Conservation (phyloP, 306 rosid species). For the Rosa rugosa region DNA sequence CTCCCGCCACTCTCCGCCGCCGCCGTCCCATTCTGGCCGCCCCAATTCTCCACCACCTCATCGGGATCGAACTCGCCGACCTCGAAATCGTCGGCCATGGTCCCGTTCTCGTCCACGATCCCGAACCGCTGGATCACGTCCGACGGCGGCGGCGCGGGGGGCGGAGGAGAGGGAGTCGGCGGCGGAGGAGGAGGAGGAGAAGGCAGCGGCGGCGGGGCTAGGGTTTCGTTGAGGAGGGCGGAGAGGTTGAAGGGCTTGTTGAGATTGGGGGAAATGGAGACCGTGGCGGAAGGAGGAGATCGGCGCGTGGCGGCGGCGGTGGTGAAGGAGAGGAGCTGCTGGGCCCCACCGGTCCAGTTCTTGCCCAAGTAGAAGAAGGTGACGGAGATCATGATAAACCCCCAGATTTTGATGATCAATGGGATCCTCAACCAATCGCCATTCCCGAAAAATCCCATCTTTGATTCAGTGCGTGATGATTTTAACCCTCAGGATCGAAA, state of each 20-base stretch:
- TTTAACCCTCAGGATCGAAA: neutral
- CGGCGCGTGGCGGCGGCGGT: conserved; percentile 12
- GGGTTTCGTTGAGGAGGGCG: conserved; percentile 36
- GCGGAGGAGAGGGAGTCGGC: neutral
- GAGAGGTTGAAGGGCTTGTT: conserved; percentile 47
- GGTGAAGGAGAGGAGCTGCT: conserved; percentile 74
- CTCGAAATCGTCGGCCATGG: conserved; percentile 79
- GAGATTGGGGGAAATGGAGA: conserved; percentile 63
- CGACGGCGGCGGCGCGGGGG: conserved; percentile 31
- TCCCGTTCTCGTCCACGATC: conserved; percentile 76
- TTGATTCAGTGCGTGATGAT: neutral
- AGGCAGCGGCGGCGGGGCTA: conserved; percentile 10
- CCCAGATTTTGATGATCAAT: conserved; percentile 42
- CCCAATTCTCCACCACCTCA: conserved; percentile 71
- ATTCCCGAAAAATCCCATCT: conserved; percentile 34
- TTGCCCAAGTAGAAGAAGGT: conserved; percentile 78
- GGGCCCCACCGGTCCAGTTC: conserved; percentile 66
- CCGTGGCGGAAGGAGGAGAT: conserved; percentile 27
- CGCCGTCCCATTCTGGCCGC: conserved; percentile 51
- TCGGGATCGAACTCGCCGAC: conserved; percentile 67
- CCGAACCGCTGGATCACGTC: conserved; percentile 50
- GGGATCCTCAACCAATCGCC: conserved; percentile 43
- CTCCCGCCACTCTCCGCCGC: conserved; percentile 23
- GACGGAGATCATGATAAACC: conserved; percentile 41
- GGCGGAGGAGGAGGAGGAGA: neutral